Base-by-base conservation (phyloP, 1,284 basidiomycete genomes). In the Neonothopanus nambi region DNA sequence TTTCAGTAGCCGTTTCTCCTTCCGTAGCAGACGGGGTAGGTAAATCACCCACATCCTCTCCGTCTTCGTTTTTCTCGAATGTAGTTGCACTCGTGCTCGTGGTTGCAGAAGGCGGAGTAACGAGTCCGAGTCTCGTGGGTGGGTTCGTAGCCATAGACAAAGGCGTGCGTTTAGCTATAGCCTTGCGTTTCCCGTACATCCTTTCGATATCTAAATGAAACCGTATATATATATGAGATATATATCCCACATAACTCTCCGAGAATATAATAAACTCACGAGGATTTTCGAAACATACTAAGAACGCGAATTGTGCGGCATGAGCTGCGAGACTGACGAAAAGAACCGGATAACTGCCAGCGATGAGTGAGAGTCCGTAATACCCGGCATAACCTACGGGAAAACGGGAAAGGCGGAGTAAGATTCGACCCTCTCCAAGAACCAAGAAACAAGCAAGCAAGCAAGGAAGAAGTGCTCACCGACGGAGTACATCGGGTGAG, bases 281-380 rank as follows among this genome's bases (percentile, higher is more conserved):
- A 56, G 96, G 96, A 65, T 96, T 98, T 74, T 98, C 96, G 63
- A 99, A 99, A 70, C 88, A 89, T n/a, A 95, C 80, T 52, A 99
- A 78, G 80, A 99, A 99, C 3, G 89, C 91, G 70, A 98, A 98
- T 66, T 99, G 96, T 12, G 91, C 89, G 0, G 93, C 91, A 67
- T 99, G 97, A 0, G 91, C 96, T 1, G 88, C 89, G 17, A 99
- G 80, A 60, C 92, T 95, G 55, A 91, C 93, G 62, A 98, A 98
- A 8, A 99, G 77, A 2, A 98, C 93, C 0, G 90, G 80, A 66
- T 98, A 97, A 73, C 91, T 89, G 20, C 92, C 93, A 33, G 85
- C 81, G 53, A 95, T 89, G 52, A 93, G 77, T 3, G 88, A 96
- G n/a, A 98, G 79, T 18, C 97, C 97, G 65, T 99, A 99, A 69